phyloP scores from a whole-genome alignment of 768 basidiomycete genomes.

The Trametes cubensis region DNA sequence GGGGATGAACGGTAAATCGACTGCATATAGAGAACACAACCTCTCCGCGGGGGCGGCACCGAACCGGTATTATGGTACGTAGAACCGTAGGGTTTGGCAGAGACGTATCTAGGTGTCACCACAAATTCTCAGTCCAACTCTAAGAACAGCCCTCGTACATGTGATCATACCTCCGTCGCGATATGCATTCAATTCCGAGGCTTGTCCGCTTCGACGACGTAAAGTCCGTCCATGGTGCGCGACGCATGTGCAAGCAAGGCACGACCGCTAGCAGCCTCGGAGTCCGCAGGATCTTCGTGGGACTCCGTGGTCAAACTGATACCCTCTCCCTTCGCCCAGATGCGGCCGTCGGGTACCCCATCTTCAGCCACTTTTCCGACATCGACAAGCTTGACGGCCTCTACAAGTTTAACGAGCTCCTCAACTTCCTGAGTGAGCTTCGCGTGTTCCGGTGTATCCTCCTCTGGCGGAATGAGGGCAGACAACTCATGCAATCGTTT shows the following conservation, averaged over 20 bases:
- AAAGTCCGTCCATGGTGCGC: slow-evolving; percentile 23
- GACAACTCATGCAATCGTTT: slow-evolving; percentile 70
- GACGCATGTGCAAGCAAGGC: slow-evolving; percentile 23
- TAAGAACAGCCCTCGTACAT: background rate
- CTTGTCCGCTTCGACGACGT: slow-evolving; percentile 28
- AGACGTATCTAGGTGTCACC: background rate
- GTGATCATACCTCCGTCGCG: background rate
- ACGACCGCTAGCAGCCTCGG: slow-evolving; percentile 7
- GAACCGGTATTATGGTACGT: too few species aligned
- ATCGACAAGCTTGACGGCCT: slow-evolving; percentile 73
- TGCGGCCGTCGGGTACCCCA: slow-evolving; percentile 43
- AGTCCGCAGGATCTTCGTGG: slow-evolving; percentile 4
- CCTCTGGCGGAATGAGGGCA: slow-evolving; percentile 67
- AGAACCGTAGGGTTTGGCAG: too few species aligned
- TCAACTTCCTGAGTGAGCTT: slow-evolving; percentile 62
- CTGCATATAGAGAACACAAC: too few species aligned
- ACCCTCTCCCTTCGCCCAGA: slow-evolving; percentile 45
- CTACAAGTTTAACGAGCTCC: slow-evolving; percentile 74
- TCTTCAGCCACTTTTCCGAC: slow-evolving; percentile 25
- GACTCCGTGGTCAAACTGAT: slow-evolving; percentile 33
- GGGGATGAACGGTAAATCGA: too few species aligned
- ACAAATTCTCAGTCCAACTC: background rate
- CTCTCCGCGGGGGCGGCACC: too few species aligned
- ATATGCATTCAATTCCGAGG: slow-evolving; percentile 12
- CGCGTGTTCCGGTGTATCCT: slow-evolving; percentile 55